Evolutionary conservation across 352 stramenopile genomes (phyloP), one percentile per base, ranked within the genome.

Genomic region (Phytophthora hibernalis): DNA sequence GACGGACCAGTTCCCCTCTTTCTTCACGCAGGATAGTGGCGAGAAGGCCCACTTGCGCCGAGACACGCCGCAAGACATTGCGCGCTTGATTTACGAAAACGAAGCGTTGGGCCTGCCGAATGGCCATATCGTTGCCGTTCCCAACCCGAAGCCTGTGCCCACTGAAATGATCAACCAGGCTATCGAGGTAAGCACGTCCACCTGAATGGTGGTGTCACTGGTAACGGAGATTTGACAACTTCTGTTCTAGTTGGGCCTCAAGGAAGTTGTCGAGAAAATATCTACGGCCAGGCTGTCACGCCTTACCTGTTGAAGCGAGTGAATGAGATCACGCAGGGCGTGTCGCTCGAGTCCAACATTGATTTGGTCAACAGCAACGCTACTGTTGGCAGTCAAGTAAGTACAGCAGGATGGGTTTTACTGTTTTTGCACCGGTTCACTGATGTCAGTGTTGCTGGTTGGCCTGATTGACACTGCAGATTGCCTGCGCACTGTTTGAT

Each of bases 301-400:
- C 98, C 98, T 35, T 93, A 91, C 66, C 57, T 93, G 51, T 68
- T 94, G 37, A 92, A 91, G 67, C 77, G 86, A 4, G 83, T 99
- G 26, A 97, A 98, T 52, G 87, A 99, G 72, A 92, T 97, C 66
- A 99, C 98, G 26, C 77, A 83, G n/a, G 97, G 97, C 33, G 76
- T 68, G 12, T 98, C 90, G 11, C 85, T 99, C 22, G 72, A 85
- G 30, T 98, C 96, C 26, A 99, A 99, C 81, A 98, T 99, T 49
- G 87, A 96, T 15, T 79, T 99, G 18, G 96, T 99, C 16, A 95
- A 97, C 68, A 96, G 98, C 74, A 99, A 99, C 77, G 98, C 97
- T 12, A 79, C 76, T 38, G 78, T 99, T 24, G 97, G 97, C 43
- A 97, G 96, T 22, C 83, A 98, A 70, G 97, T 99, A 69, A 42